A percentile compares a stretch with the other conserved stretches of the same genome.
Evolutionary conservation across 169 alveolate species (phyloP).

Genomic region (Besnoitia besnoiti): DNA sequence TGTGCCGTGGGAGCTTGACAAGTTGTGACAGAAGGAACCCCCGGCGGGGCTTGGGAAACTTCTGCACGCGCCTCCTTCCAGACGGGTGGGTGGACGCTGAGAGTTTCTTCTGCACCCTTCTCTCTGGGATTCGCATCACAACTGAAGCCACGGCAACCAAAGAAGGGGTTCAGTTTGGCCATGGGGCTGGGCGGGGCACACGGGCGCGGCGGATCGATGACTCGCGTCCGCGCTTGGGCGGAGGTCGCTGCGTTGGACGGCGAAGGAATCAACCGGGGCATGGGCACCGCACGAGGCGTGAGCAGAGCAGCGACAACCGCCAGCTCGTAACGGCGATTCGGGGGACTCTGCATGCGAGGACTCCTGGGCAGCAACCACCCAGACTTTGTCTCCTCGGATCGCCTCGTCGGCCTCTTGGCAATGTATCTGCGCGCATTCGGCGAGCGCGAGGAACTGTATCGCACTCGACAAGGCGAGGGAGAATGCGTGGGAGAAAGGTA

Average conservation of each 20-base stretch:
- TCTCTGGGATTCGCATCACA: background rate
- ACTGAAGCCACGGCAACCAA: background rate
- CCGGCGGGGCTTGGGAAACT: background rate
- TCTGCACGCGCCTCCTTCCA: background rate
- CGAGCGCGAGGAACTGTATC: background rate
- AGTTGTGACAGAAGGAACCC: background rate
- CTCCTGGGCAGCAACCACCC: slow-evolving; percentile 4
- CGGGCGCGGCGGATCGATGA: background rate
- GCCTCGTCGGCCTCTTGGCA: background rate
- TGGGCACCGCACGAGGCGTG: background rate
- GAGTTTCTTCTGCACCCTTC: background rate
- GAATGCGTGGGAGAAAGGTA: background rate
- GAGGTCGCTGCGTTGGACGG: background rate
- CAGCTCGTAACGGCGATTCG: background rate
- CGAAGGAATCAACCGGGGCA: background rate
- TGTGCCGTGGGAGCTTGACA: background rate
- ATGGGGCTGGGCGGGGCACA: background rate
- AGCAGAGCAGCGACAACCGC: background rate
- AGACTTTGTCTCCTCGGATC: background rate
- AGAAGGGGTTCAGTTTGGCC: background rate
- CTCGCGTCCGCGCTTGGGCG: background rate
- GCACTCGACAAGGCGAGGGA: background rate
- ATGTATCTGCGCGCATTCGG: background rate
- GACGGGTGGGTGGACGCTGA: background rate
- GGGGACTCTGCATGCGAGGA: background rate